Evolutionary conservation across 2,329 filamentous ascomycete genomes (phyloP).

Genomic region (Pseudogymnoascus sp.): DNA sequence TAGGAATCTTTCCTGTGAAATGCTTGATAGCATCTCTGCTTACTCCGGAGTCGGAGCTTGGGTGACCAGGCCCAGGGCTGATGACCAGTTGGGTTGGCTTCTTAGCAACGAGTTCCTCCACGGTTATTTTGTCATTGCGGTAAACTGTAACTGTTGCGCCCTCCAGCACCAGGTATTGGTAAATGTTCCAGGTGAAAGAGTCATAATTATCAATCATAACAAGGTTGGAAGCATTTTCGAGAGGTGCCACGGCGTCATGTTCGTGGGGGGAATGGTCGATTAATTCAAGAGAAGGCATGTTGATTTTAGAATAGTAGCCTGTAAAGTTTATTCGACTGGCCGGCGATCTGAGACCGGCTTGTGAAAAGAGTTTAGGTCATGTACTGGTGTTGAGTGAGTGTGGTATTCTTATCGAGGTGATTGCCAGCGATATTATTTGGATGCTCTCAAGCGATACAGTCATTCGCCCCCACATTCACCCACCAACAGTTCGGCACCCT

Average conservation of each 20-base stretch:
- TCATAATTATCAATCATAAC: constrained; percentile 98
- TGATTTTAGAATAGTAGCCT: constrained; percentile 11
- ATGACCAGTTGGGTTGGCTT: constrained; percentile 90
- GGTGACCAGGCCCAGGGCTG: constrained; percentile 91
- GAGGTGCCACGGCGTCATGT: constrained; percentile 61
- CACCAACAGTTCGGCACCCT: not conserved
- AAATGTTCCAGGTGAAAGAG: constrained; percentile 99
- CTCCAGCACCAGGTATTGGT: constrained; percentile 95
- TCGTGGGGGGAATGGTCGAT: constrained; percentile 84
- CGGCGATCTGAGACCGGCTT: not conserved
- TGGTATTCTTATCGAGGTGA: not conserved
- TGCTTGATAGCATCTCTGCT: constrained; percentile 85
- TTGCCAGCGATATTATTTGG: not conserved
- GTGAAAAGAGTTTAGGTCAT: not conserved
- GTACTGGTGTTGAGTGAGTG: not conserved
- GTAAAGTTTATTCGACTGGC: not conserved
- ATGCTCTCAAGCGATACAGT: not conserved
- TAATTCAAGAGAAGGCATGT: constrained; percentile 39
- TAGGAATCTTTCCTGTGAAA: constrained; percentile 89
- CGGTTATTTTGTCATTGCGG: constrained; percentile 82
- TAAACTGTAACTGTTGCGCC: constrained; percentile 84
- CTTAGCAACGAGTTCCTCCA: constrained; percentile 74
- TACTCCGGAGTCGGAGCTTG: constrained; percentile 81
- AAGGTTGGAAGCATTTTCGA: constrained; percentile 78
- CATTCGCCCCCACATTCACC: constrained; percentile 4